Conservation (phyloP, 2,329 filamentous ascomycete genomes). For the Fusarium verrucosum region DNA sequence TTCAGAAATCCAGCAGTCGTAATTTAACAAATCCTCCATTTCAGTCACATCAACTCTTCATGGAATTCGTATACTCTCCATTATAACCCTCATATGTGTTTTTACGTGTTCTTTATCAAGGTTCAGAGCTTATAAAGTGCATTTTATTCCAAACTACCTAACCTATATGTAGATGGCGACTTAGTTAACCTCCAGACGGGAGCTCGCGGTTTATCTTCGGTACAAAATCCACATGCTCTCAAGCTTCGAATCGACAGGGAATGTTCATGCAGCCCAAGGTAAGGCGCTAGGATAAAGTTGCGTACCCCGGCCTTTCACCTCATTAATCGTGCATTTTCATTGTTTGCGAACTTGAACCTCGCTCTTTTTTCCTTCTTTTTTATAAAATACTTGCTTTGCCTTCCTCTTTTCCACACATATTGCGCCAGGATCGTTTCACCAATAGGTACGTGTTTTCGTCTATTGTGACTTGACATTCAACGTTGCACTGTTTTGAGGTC, state of each 20-base stretch:
- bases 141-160: too few species aligned
- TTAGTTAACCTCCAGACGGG: too few species aligned
- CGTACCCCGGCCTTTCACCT: slow-evolving; percentile 22
- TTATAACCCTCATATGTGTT: too few species aligned
- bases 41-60: neutral
- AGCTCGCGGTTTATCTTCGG: slow-evolving; percentile 36
- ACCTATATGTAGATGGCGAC: too few species aligned
- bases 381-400: neutral
- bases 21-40: neutral
- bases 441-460: slow-evolving; percentile 15
- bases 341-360: slow-evolving; percentile 7
- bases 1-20: neutral
- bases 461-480: neutral
- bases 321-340: slow-evolving; percentile 27
- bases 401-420: neutral
- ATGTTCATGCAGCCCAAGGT: slow-evolving; percentile 16
- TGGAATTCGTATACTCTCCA: neutral
- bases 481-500: slow-evolving; percentile 7
- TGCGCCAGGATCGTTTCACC: neutral
- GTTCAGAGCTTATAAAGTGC: too few species aligned
- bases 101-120: too few species aligned
- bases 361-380: neutral
- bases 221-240: slow-evolving; percentile 8
- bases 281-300: slow-evolving; percentile 5
- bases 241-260: slow-evolving; percentile 10